A percentile compares a stretch with the other conserved stretches of the same genome.
These are phyloP conservation scores for Saccharomyces hybrid DNA, from an alignment of 1,139 yeast species.

Conservation along the genomic window DNA sequence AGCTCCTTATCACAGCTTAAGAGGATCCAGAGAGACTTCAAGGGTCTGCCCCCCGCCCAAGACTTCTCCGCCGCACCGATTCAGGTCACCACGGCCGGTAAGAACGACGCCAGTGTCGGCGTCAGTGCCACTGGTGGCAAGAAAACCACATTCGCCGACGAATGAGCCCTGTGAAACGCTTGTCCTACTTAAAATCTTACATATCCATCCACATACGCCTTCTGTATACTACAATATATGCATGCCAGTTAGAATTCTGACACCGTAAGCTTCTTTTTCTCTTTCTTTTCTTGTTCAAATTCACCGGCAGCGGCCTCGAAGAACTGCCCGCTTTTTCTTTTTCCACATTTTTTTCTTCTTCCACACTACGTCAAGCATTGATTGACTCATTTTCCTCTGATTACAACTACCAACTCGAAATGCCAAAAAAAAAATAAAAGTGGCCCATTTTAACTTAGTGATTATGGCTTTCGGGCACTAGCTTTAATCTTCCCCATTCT, in stretches of 20 bases:
- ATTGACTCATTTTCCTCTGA: neutral
- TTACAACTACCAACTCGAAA: neutral
- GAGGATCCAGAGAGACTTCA: conserved; percentile 61
- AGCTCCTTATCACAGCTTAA: conserved; percentile 50
- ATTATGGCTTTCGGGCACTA: neutral
- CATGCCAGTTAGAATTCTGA: neutral
- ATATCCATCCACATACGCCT: neutral
- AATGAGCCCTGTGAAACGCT: neutral
- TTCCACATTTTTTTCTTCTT: neutral
- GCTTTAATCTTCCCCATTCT: neutral
- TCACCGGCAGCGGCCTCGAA: neutral
- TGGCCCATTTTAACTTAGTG: neutral
- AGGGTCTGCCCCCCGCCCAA: conserved; percentile 60
- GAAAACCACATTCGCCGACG: neutral
- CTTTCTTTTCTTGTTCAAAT: neutral
- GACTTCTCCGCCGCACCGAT: conserved; percentile 26
- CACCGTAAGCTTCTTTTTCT: neutral
- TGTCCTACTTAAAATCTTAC: neutral
- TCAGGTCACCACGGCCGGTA: conserved; percentile 3
- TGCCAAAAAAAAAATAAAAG: neutral
- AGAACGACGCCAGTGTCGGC: neutral
- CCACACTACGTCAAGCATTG: neutral
- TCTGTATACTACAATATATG: neutral
- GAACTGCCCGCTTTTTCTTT: neutral
- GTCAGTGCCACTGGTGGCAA: conserved; percentile 1